Evolutionary conservation across 225 moss, liverwort and hornwort species (phyloP).

Genomic region (Marchantia polymorpha): DNA sequence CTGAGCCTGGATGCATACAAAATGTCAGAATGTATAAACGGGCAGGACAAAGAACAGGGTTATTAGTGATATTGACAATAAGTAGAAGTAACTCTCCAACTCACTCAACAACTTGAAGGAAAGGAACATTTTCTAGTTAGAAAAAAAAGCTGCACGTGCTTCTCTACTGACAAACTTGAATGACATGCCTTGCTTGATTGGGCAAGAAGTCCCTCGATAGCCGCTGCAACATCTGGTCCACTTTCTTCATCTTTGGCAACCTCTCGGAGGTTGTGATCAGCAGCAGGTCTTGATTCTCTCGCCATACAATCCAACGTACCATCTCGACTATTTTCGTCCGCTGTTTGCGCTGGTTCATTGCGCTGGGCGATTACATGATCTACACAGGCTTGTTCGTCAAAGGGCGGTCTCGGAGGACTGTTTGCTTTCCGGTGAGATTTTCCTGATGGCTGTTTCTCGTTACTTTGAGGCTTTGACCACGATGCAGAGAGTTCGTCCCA

Average conservation of each 20-base stretch:
- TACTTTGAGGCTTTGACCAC: conserved; percentile 36
- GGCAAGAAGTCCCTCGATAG: conserved; percentile 88
- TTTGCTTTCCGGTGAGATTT: background rate
- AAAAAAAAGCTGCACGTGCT: background rate
- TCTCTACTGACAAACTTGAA: background rate
- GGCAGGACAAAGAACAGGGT: background rate
- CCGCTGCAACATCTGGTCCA: conserved; percentile 72
- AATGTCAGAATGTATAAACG: background rate
- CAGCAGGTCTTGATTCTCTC: conserved; percentile 7
- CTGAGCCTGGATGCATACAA: conserved; percentile 27
- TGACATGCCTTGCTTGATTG: conserved; percentile 69
- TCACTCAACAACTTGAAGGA: too few relatives aligned
- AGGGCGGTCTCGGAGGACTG: background rate
- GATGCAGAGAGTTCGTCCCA: conserved; percentile 87
- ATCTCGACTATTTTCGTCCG: background rate
- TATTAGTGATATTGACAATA: background rate
- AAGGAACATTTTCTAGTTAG: background rate
- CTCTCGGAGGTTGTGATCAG: background rate
- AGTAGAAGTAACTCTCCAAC: background rate
- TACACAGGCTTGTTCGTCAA: conserved; percentile 4
- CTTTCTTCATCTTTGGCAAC: conserved; percentile 21
- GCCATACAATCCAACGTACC: background rate
- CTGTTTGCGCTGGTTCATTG: background rate
- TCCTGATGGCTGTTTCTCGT: background rate
- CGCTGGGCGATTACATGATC: background rate